phyloP scores from a whole-genome alignment of 192 early-diverging fungal genomes.

The Podila minutissima region DNA sequence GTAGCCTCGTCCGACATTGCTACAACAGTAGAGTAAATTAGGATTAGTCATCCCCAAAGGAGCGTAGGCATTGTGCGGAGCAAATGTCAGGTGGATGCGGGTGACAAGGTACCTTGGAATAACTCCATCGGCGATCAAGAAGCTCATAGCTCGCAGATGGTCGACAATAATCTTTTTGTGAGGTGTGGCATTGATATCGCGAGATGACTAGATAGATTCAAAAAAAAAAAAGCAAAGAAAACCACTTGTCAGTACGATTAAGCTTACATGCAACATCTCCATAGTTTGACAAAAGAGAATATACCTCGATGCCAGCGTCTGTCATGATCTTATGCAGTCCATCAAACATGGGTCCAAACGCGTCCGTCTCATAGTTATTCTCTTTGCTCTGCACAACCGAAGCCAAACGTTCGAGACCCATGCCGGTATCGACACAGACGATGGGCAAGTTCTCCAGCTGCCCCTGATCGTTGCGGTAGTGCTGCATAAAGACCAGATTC shows the following conservation, averaged over 20 bases:
- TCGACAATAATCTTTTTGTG: slow-evolving; percentile 70
- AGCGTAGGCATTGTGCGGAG: too few species aligned
- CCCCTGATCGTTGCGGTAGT: slow-evolving; percentile 58
- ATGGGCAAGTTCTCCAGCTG: slow-evolving; percentile 55
- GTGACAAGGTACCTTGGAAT: slow-evolving; percentile 56
- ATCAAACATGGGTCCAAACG: slow-evolving; percentile 54
- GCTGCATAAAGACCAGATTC: slow-evolving; percentile 72
- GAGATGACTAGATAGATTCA: slow-evolving; percentile 12
- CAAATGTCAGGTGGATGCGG: too few species aligned
- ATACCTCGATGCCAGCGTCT: slow-evolving; percentile 37
- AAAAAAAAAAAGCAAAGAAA: neutral
- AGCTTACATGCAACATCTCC: neutral
- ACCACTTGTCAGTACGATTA: neutral
- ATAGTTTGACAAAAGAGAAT: neutral
- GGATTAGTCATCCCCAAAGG: neutral
- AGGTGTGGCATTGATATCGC: slow-evolving; percentile 48
- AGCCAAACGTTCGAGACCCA: slow-evolving; percentile 67
- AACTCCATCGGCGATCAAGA: slow-evolving; percentile 66
- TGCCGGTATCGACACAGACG: slow-evolving; percentile 70
- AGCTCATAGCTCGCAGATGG: slow-evolving; percentile 64
- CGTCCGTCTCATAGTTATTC: slow-evolving; percentile 66
- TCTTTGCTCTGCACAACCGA: slow-evolving; percentile 61
- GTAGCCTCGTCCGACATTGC: slow-evolving; percentile 65
- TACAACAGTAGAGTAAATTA: neutral
- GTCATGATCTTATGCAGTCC: slow-evolving; percentile 53